Evolutionary conservation across 2,329 filamentous ascomycete species (phyloP).

Genomic region (Epichloe sylvatica): DNA sequence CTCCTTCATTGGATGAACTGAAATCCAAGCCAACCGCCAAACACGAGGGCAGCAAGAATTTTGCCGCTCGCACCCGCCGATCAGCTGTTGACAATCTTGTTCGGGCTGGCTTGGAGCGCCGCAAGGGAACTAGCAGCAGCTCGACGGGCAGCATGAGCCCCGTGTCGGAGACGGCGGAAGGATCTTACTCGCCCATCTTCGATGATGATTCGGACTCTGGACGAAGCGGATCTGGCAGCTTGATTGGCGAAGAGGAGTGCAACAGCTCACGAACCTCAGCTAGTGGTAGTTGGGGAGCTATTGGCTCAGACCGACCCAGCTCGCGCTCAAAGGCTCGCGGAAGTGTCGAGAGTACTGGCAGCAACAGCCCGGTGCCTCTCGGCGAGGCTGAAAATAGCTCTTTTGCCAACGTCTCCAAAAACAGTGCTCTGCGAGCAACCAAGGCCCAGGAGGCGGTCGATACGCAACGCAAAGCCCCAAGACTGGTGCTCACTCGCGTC

Average conservation of each 20-base stretch:
- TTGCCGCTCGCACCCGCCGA: slow-evolving; percentile 80
- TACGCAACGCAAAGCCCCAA: slow-evolving; percentile 65
- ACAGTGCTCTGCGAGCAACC: slow-evolving; percentile 35
- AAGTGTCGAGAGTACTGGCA: slow-evolving; percentile 52
- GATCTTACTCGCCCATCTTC: slow-evolving; percentile 51
- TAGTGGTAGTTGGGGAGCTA: slow-evolving; percentile 62
- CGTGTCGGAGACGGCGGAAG: slow-evolving; percentile 64
- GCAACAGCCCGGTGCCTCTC: slow-evolving; percentile 27
- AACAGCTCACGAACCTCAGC: slow-evolving; percentile 65
- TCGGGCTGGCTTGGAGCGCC: slow-evolving; percentile 74
- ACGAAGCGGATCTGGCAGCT: slow-evolving; percentile 62
- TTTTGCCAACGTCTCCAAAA: slow-evolving; percentile 54
- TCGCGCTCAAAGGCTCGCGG: slow-evolving; percentile 51
- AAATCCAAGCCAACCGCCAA: slow-evolving; percentile 79
- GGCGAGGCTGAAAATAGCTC: slow-evolving; percentile 41
- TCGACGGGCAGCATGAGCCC: slow-evolving; percentile 71
- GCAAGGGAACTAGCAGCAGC: slow-evolving; percentile 57
- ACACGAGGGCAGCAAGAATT: slow-evolving; percentile 95
- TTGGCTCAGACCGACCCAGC: slow-evolving; percentile 72
- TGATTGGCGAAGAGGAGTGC: slow-evolving; percentile 57
- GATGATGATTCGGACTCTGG: slow-evolving; percentile 65
- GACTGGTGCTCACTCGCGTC: slow-evolving; percentile 74
- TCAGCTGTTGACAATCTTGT: slow-evolving; percentile 86
- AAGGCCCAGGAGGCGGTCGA: slow-evolving; percentile 40
- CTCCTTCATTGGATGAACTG: slow-evolving; percentile 83